Evolutionary conservation across 768 basidiomycete genomes (phyloP).

Genomic region (Hygrophorus pudorinus): DNA sequence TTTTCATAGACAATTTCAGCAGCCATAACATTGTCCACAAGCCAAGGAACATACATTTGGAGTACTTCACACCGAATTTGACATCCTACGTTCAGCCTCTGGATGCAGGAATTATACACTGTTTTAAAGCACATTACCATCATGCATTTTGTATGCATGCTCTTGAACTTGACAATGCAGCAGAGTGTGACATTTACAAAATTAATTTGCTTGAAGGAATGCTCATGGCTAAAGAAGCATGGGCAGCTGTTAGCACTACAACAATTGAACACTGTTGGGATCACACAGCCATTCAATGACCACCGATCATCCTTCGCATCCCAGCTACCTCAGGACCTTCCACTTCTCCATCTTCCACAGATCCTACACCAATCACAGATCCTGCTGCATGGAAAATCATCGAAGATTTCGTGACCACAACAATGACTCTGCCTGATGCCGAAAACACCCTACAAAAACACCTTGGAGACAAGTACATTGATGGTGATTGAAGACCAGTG

Average conservation of each 20-base stretch:
- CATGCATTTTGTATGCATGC: conserved; percentile 16
- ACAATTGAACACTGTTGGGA: conserved; percentile 28
- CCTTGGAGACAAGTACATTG: too few species aligned
- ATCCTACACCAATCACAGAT: too few species aligned
- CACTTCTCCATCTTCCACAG: too few species aligned
- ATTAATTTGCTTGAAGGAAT: conserved; percentile 20
- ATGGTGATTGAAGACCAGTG: too few species aligned
- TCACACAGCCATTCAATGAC: conserved; percentile 19
- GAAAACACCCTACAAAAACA: conserved; percentile 7
- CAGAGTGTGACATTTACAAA: conserved; percentile 23
- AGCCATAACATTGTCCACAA: conserved; percentile 18
- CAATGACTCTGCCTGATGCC: conserved; percentile 10
- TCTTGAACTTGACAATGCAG: conserved; percentile 22
- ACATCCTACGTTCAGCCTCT: conserved; percentile 27
- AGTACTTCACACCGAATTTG: conserved; percentile 24
- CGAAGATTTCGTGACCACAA: conserved; percentile 8
- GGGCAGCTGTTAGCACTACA: conserved; percentile 17
- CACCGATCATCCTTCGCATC: conserved; percentile 7
- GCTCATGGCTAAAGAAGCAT: conserved; percentile 21
- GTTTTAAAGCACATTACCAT: conserved; percentile 27
- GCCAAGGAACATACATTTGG: conserved; percentile 20
- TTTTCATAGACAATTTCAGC: conserved; percentile 23
- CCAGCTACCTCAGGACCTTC: too few species aligned
- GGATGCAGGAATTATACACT: conserved; percentile 25
- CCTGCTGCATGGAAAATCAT: conserved; percentile 7